A percentile compares a stretch with the other conserved stretches of the same genome.
Evolutionary conservation across 352 stramenopile genomes (phyloP).

Genomic region (Pilasporangium apinafurcum): DNA sequence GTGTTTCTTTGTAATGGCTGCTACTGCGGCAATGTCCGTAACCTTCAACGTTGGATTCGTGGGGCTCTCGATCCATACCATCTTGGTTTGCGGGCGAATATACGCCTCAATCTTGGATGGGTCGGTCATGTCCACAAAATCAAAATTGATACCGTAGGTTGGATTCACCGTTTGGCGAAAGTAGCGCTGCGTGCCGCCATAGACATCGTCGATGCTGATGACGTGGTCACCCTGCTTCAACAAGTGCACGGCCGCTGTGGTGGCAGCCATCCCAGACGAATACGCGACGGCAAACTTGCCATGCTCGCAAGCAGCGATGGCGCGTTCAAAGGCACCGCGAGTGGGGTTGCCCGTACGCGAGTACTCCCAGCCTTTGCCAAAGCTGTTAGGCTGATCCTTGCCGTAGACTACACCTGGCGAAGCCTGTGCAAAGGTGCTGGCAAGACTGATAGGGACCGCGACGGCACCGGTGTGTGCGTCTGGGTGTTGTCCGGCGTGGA

Average conservation of each 20-base stretch:
- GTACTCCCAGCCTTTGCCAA: constrained; percentile 95
- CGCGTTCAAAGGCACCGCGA: constrained; percentile 89
- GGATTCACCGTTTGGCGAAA: constrained; percentile 89
- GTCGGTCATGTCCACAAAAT: constrained; percentile 93
- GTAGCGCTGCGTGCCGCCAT: constrained; percentile 94
- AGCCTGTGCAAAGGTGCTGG: constrained; percentile 86
- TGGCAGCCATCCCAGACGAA: constrained; percentile 88
- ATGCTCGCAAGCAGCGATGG: constrained; percentile 90
- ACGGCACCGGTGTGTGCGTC: constrained; percentile 76
- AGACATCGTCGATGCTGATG: constrained; percentile 93
- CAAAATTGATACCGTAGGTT: constrained; percentile 90
- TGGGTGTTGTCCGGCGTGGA: constrained; percentile 78
- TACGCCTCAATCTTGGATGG: constrained; percentile 66
- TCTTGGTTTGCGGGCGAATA: constrained; percentile 89
- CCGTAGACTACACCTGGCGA: constrained; percentile 73
- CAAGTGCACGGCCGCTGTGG: constrained; percentile 86
- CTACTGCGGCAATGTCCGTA: constrained; percentile 90
- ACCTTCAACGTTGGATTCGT: constrained; percentile 95
- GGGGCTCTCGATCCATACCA: constrained; percentile 91
- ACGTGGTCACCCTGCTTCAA: constrained; percentile 91
- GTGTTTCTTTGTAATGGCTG: constrained; percentile 84
- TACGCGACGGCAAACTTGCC: constrained; percentile 86
- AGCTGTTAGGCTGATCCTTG: constrained; percentile 81
- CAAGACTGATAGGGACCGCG: constrained; percentile 88
- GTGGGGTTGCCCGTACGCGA: constrained; percentile 95